A percentile compares a stretch with the other conserved stretches of the same genome.
Conservation (phyloP, 2,329 filamentous ascomycete species). For the Penicillium digitatum region DNA sequence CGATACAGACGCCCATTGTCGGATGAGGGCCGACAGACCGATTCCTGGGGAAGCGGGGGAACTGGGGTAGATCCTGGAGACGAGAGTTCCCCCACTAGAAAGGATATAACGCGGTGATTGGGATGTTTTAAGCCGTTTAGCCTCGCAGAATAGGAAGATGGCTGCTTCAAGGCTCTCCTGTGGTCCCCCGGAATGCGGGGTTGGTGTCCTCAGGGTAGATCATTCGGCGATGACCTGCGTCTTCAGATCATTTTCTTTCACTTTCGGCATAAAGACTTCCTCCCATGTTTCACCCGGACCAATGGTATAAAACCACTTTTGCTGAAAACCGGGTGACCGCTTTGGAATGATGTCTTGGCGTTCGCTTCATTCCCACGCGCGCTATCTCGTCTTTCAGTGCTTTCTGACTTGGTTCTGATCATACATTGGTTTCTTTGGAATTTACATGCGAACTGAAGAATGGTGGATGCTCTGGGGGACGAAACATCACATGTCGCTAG, state of each 20-base stretch:
- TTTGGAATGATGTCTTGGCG: background rate
- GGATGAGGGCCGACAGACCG: conserved; percentile 27
- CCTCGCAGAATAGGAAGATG: background rate
- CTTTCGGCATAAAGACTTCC: background rate
- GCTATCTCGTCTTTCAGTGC: background rate
- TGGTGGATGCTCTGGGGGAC: background rate
- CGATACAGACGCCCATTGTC: conserved; percentile 11
- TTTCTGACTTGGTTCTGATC: background rate
- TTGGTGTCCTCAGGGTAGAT: background rate
- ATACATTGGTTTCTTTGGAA: background rate
- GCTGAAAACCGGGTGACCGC: background rate
- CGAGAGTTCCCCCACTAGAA: background rate
- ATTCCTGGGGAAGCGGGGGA: conserved; percentile 21
- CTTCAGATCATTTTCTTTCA: background rate
- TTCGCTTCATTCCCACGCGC: conserved; percentile 1
- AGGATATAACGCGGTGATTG: background rate
- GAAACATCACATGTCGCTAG: background rate
- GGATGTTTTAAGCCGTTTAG: background rate
- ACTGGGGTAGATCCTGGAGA: conserved; percentile 12
- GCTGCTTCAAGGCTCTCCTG: background rate
- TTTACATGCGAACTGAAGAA: background rate
- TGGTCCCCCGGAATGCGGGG: background rate
- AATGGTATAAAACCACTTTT: background rate
- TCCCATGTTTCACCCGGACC: background rate
- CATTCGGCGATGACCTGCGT: background rate